phyloP scores from a whole-genome alignment of 495 filamentous ascomycete species.

The Penicillium ucsense region DNA sequence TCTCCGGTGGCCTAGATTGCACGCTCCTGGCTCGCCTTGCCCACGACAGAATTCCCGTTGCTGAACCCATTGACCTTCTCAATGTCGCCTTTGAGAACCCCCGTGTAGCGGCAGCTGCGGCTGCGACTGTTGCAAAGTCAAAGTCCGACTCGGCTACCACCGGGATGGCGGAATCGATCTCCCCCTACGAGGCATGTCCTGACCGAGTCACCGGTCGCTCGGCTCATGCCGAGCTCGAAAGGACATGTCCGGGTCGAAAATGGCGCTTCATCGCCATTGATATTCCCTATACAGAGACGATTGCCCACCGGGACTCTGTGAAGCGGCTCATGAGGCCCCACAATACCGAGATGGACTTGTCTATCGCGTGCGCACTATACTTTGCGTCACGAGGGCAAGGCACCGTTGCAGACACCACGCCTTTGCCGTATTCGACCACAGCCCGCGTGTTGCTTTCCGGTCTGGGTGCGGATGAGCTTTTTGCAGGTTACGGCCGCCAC shows the following conservation, averaged over 20 bases:
- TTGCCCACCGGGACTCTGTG: slow-evolving; percentile 57
- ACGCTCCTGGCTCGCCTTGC: slow-evolving; percentile 72
- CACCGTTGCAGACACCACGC: not conserved
- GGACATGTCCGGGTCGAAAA: slow-evolving; percentile 56
- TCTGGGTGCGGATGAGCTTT: slow-evolving; percentile 91
- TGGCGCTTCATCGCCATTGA: slow-evolving; percentile 83
- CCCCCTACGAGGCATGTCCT: slow-evolving; percentile 71
- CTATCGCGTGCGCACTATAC: slow-evolving; percentile 87
- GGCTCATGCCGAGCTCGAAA: slow-evolving; percentile 62
- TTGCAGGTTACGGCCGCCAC: slow-evolving; percentile 87
- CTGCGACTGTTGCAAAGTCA: slow-evolving; percentile 8
- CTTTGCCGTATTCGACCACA: slow-evolving; percentile 48
- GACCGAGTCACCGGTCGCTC: slow-evolving; percentile 79
- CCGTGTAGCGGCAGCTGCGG: slow-evolving; percentile 48
- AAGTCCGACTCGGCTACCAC: not conserved
- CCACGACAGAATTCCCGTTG: slow-evolving; percentile 64
- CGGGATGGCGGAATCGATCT: slow-evolving; percentile 10
- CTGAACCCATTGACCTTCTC: slow-evolving; percentile 71
- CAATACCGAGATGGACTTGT: slow-evolving; percentile 97
- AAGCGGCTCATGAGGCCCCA: slow-evolving; percentile 79
- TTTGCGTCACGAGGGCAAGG: slow-evolving; percentile 82
- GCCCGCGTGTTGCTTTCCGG: slow-evolving; percentile 85
- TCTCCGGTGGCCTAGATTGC: slow-evolving; percentile 92
- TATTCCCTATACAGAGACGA: slow-evolving; percentile 67
- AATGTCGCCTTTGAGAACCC: slow-evolving; percentile 98